Evolutionary conservation across 306 rosid species (phyloP).

Genomic region (Pachyrhizus erosus): DNA sequence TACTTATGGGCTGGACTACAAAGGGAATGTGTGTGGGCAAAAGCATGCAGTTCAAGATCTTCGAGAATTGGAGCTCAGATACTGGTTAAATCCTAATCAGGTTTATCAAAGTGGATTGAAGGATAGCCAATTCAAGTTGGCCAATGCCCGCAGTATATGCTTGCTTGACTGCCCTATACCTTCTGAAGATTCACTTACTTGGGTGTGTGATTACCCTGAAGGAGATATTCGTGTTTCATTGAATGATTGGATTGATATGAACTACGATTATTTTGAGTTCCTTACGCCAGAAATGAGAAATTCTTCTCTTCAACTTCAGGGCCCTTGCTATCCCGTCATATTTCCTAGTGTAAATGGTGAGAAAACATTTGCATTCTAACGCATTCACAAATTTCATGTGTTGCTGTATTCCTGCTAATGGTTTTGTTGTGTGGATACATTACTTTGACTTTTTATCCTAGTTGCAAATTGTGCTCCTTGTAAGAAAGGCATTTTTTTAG

Average conservation of each 20-base stretch:
- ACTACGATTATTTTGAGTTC: constrained; percentile 87
- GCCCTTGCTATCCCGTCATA: constrained; percentile 98
- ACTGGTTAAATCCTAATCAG: constrained; percentile 96
- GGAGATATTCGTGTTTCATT: constrained; percentile 75
- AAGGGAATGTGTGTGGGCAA: constrained; percentile 96
- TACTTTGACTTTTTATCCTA: constrained; percentile 14
- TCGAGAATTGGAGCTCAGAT: constrained; percentile 78
- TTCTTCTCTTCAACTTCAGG: constrained; percentile 94
- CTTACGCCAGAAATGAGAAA: constrained; percentile 97
- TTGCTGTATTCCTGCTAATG: constrained; percentile 28
- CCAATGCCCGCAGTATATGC: constrained; percentile 82
- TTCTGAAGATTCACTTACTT: constrained; percentile 78
- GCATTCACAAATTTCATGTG: not conserved
- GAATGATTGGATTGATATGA: constrained; percentile 85
- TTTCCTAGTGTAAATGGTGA: constrained; percentile 96
- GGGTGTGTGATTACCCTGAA: constrained; percentile 99
- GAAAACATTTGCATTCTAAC: constrained; percentile 35
- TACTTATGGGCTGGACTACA: constrained; percentile 95
- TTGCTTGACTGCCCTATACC: constrained; percentile 89
- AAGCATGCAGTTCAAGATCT: constrained; percentile 70
- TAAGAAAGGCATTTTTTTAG: constrained; percentile 7
- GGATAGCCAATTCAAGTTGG: constrained; percentile 70
- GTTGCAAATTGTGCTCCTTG: not conserved
- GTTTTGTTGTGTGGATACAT: not conserved
- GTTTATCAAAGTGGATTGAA: constrained; percentile 88